A percentile compares a stretch with the other conserved stretches of the same genome.
These are phyloP conservation scores for Penicillium coffeae DNA, from an alignment of 495 filamentous ascomycete species.

Conservation along the genomic window DNA sequence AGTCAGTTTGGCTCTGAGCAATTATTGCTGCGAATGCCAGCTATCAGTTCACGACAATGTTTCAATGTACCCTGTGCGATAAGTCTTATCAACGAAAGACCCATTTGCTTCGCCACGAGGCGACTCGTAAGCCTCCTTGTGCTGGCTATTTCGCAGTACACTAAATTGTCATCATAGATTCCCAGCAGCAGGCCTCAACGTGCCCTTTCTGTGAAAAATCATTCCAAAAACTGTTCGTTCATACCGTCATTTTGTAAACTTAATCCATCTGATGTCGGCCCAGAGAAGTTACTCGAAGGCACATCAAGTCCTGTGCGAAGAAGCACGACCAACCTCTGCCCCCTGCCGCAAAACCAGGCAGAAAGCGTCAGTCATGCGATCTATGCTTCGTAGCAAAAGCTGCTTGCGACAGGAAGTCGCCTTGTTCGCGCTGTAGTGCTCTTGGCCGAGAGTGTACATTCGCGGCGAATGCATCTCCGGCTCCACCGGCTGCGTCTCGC, in stretches of 20 bases:
- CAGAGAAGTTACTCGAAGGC: slow-evolving; percentile 36
- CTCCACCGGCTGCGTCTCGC: slow-evolving; percentile 27
- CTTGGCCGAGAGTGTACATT: slow-evolving; percentile 27
- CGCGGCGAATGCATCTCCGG: slow-evolving; percentile 2
- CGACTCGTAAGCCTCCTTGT: slow-evolving; percentile 21
- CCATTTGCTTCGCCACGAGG: slow-evolving; percentile 31
- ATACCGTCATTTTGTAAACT: not conserved
- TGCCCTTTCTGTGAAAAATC: slow-evolving; percentile 39
- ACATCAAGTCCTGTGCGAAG: slow-evolving; percentile 33
- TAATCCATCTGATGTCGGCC: not conserved
- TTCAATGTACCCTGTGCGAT: slow-evolving; percentile 29
- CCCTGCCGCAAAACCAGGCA: slow-evolving; percentile 28
- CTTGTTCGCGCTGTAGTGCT: slow-evolving; percentile 28
- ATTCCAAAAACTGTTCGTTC: slow-evolving; percentile 29
- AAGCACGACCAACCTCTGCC: slow-evolving; percentile 31
- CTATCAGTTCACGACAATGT: slow-evolving; percentile 21
- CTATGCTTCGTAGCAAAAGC: slow-evolving; percentile 28
- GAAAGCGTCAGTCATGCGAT: slow-evolving; percentile 35
- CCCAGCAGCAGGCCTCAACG: slow-evolving; percentile 18
- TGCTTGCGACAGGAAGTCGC: slow-evolving; percentile 26
- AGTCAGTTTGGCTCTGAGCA: not conserved
- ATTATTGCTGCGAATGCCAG: too few relatives aligned
- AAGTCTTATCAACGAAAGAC: slow-evolving; percentile 31
- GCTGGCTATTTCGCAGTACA: not conserved
- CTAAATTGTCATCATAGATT: slow-evolving; percentile 26